Conservation (phyloP, 2,329 filamentous ascomycete genomes). For the Fusarium siculi region DNA sequence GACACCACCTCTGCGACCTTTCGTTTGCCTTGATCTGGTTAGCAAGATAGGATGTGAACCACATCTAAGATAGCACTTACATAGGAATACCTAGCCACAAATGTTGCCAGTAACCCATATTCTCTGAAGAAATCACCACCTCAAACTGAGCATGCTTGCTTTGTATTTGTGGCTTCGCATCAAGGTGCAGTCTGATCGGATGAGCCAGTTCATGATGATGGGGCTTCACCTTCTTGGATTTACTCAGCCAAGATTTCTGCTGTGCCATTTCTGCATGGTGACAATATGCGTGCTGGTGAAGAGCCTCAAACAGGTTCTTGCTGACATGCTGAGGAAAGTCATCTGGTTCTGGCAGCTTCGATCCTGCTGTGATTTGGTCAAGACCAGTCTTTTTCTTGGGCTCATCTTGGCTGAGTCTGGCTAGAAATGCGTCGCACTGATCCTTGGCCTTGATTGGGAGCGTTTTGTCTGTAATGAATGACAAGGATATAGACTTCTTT, state of each 20-base stretch:
- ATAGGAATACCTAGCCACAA: background rate
- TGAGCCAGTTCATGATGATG: background rate
- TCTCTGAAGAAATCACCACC: fast-evolving
- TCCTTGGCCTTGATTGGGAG: fast-evolving
- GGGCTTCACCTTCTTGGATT: fast-evolving
- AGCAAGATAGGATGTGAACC: too few species aligned
- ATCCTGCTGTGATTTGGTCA: fast-evolving
- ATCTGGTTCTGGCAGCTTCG: fast-evolving
- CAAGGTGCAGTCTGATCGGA: background rate
- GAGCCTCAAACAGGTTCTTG: background rate
- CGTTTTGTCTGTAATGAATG: fast-evolving
- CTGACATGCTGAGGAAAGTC: background rate
- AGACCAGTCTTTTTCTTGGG: background rate
- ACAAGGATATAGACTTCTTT: fast-evolving
- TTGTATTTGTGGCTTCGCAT: background rate
- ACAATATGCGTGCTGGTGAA: background rate
- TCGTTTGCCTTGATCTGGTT: background rate
- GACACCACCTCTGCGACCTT: background rate
- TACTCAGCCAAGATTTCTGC: fast-evolving
- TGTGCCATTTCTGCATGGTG: fast-evolving
- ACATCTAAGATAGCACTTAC: background rate
- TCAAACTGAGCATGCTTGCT: background rate
- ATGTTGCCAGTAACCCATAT: background rate
- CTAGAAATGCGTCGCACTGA: background rate
- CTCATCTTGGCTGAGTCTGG: fast-evolving